Conservation (phyloP, 1,139 yeast species). For the Geotrichum reessii region DNA sequence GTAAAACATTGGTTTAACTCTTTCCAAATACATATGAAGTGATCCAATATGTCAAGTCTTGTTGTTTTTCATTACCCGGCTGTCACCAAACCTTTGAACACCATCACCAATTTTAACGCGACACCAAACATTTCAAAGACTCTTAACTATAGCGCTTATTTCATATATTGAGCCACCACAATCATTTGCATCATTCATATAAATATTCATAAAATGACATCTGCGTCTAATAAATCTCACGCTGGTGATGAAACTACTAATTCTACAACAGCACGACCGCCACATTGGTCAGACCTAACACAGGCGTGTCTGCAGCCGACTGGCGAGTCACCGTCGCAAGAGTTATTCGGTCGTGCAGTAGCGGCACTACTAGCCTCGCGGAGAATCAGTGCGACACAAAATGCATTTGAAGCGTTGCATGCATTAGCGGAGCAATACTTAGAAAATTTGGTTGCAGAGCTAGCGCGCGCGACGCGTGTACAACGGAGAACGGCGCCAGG, state of each 20-base stretch:
- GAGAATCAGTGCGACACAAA: constrained; percentile 21
- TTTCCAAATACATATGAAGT: too few species aligned
- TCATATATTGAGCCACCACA: neutral
- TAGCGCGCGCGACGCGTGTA: constrained; percentile 54
- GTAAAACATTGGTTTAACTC: too few species aligned
- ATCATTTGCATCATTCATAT: neutral
- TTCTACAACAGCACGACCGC: neutral
- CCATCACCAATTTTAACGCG: neutral
- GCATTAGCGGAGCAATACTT: constrained; percentile 45
- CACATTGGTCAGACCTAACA: neutral
- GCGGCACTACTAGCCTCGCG: constrained; percentile 29
- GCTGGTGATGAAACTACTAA: neutral
- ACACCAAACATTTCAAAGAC: neutral
- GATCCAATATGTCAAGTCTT: neutral
- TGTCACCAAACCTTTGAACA: neutral
- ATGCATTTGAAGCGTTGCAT: constrained; percentile 34
- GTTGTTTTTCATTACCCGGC: neutral
- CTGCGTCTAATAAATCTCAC: neutral
- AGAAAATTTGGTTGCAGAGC: constrained; percentile 42
- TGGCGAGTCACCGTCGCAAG: constrained; percentile 17
- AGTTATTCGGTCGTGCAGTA: constrained; percentile 27
- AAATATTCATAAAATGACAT: neutral
- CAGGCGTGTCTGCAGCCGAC: constrained; percentile 4
- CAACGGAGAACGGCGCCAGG: constrained; percentile 65
- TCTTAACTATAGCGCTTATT: neutral